Evolutionary conservation across 2,329 filamentous ascomycete genomes (phyloP).

Genomic region (Ophiostoma populinum): DNA sequence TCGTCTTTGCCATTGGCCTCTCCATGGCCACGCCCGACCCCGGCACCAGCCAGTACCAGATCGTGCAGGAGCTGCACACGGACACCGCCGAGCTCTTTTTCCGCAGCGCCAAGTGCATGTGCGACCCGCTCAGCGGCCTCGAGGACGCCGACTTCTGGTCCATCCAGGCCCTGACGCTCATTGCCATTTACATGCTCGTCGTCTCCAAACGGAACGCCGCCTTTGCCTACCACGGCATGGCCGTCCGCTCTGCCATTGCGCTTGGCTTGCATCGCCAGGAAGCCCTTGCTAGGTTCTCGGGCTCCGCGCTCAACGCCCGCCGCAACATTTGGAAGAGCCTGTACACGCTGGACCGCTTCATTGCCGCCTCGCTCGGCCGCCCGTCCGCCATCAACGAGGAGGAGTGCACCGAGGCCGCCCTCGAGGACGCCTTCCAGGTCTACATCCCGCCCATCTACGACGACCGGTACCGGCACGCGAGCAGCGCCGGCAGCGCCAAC

Average conservation of each 20-base stretch:
- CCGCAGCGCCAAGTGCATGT: conserved; percentile 36
- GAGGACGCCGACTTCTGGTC: conserved; percentile 49
- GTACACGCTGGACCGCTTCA: conserved; percentile 46
- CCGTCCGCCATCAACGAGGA: conserved; percentile 44
- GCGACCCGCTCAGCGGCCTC: conserved; percentile 27
- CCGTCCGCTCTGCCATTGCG: conserved; percentile 43
- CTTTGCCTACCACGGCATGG: conserved; percentile 45
- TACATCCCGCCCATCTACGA: background rate
- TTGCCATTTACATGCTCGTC: conserved; percentile 46
- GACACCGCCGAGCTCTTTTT: conserved; percentile 47
- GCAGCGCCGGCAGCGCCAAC: too few species aligned
- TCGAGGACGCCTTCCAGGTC: conserved; percentile 11
- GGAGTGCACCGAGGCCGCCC: conserved; percentile 37
- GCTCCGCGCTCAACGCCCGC: conserved; percentile 17
- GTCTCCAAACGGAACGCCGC: conserved; percentile 45
- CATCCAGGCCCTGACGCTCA: conserved; percentile 44
- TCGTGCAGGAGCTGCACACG: conserved; percentile 33
- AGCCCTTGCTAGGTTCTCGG: conserved; percentile 33
- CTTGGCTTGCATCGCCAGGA: conserved; percentile 46
- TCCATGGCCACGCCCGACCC: conserved; percentile 35
- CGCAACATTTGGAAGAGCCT: conserved; percentile 47
- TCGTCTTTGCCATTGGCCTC: conserved; percentile 46
- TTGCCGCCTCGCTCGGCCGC: conserved; percentile 44
- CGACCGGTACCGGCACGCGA: background rate
- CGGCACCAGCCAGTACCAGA: conserved; percentile 28